Percentiles rank a stretch among this genome's conserved stretches.
Evolutionary conservation across 805 yeast species (phyloP).

Genomic region (Saccharomycopsis fibuligera): DNA sequence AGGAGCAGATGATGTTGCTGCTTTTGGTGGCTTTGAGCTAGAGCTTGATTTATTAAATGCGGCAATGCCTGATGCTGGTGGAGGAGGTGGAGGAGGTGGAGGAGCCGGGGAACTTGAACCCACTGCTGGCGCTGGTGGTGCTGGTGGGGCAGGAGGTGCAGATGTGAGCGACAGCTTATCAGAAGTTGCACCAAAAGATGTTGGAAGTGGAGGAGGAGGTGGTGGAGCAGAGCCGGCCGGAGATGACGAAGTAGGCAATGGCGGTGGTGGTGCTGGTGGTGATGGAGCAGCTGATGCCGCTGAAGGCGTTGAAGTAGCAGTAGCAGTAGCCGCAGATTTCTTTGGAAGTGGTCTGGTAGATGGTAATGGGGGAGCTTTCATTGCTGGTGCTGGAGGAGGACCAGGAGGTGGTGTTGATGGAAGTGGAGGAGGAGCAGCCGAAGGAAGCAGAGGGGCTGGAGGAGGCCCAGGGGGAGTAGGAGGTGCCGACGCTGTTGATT

Average conservation of each 20-base stretch:
- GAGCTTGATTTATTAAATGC: constrained; percentile 23
- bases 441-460: constrained; percentile 20
- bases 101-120: constrained; percentile 23
- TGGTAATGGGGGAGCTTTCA: constrained; percentile 22
- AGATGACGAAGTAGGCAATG: constrained; percentile 18
- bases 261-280: constrained; percentile 26
- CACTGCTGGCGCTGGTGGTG: constrained; percentile 24
- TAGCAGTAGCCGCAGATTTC: constrained; percentile 25
- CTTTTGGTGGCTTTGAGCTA: constrained; percentile 22
- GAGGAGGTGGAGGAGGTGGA: constrained; percentile 24
- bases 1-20: constrained; percentile 4
- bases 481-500: constrained; percentile 11
- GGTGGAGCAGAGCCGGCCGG: constrained; percentile 13
- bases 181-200: constrained; percentile 15
- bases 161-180: constrained; percentile 24
- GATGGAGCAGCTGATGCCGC: constrained; percentile 21
- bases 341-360: constrained; percentile 30
- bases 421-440: constrained; percentile 19
- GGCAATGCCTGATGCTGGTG: constrained; percentile 20
- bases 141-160: constrained; percentile 23
- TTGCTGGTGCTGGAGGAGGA: constrained; percentile 20
- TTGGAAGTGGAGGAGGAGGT: constrained; percentile 29
- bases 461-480: constrained; percentile 23
- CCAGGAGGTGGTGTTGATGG: constrained; percentile 15
- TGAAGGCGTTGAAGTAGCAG: constrained; percentile 23